Evolutionary conservation across 768 basidiomycete genomes (phyloP), one percentile per base, ranked within the genome.

Genomic region (Boletus patriciae): DNA sequence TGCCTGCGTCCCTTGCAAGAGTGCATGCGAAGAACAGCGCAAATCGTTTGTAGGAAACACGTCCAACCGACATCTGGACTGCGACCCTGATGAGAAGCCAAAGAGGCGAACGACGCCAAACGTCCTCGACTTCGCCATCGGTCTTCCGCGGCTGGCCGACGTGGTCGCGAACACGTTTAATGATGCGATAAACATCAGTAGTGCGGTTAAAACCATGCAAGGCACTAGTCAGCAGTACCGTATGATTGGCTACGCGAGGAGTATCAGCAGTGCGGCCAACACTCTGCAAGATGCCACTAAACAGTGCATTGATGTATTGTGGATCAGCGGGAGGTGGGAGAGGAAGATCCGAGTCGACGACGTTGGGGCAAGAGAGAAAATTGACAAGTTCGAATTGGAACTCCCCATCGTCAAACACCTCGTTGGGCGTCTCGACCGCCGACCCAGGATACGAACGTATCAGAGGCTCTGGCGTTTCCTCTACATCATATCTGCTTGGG

Each of bases 11-110:
- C 12, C 57, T 50, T 4, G 77, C 55, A 3, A 67, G 43, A 23
- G 58, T 44, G 2, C 72, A 62, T 33, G 76, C 55, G 50, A 81
- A 66, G 50, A 74, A 81, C 3, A 77, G 54, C 62, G 80, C 74
- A 65, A 83, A 83, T 10, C 37, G 12, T 50, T 83, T 83, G 67
- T 84, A 83, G 1, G 62, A 66, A 10, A 38, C 41, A 15, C 54
- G 10, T 19, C 57, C 58, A 34, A 70, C 23, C 0, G 68, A 54
- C 8, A 54, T 67, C 37, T 76, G 74, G 15, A 74, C 46, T 15
- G 63, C 51, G 2, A 76, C 60, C 40, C 68, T 65, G 33, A 73
- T 50, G 12, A 72, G 41, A 29, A 73, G 66, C 74, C 74, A 76
- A n/a, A 74, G 54, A 8, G 71, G 54, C 4, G 67, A 70, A 3